Evolutionary conservation across 2,329 filamentous ascomycete genomes (phyloP), one percentile per base, ranked within the genome.

Genomic region (Colletotrichum agaves): DNA sequence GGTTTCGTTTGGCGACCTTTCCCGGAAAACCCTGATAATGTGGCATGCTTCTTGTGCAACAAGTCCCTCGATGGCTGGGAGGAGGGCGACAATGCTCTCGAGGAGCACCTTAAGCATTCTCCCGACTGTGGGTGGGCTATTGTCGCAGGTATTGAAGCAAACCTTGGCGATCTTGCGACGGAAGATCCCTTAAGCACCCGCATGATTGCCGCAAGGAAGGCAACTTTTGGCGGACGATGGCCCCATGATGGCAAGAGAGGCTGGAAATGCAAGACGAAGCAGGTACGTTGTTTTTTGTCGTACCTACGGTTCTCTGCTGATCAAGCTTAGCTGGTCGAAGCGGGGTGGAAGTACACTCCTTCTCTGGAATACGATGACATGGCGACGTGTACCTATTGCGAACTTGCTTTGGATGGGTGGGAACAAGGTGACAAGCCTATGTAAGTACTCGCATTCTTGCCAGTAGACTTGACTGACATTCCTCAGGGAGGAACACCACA

Each of bases 311-410:
- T 62, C 23, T 49, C 13, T 52, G 50, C 70, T 71, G 19, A 69
- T 53, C n/a, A 13, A 39, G 7, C 23, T 4, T 73, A 96, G 90
- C 90, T 98, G 82, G 93, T 93, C 37, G 93, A 95, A 71, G 93
- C 93, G 31, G 96, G 96, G 11, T 99, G 95, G 94, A 94, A 92
- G 76, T 98, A 94, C 79, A 97, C 94, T 23, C 94, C 96, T 0
- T 93, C 89, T 5, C 81, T 88, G 47, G 93, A 95, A 47, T 93
- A 90, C 12, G 91, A 96, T 71, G 96, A 99, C 78, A 93, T 95
- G 81, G 93, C 93, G 10, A 96, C 92, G 11, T 99, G 96, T 77
- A 87, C 92, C 31, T 98, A 98, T 80, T 99, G 96, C 81, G 89
- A 92, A 64, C 81, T 98, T 15, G 93, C 91, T 11, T 86, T 99